These are phyloP conservation scores for Rhizopogon salebrosus DNA, from an alignment of 768 basidiomycete genomes.

Conservation along the genomic window DNA sequence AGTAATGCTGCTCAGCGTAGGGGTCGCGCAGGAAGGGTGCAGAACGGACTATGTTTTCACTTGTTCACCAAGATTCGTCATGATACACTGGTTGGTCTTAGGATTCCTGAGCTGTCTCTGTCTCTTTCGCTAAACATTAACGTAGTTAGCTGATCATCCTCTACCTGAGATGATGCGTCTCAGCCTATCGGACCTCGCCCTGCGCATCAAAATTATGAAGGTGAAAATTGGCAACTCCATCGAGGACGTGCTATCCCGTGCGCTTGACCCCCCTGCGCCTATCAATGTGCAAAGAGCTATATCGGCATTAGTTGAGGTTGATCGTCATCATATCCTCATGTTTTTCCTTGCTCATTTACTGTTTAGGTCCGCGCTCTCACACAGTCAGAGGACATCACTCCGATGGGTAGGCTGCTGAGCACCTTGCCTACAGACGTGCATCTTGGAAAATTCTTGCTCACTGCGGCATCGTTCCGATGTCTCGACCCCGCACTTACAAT, in stretches of 20 bases:
- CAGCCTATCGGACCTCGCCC: constrained; percentile 85
- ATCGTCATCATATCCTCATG: constrained; percentile 6
- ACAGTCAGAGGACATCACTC: constrained; percentile 82
- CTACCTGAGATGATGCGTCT: constrained; percentile 94
- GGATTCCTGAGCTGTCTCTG: background rate
- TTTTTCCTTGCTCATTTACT: constrained; percentile 2
- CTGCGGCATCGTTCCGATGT: constrained; percentile 80
- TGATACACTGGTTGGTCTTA: constrained; percentile 59
- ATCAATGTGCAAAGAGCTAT: constrained; percentile 90
- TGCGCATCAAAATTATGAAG: constrained; percentile 92
- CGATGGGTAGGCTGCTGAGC: constrained; percentile 86
- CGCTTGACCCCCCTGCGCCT: constrained; percentile 82
- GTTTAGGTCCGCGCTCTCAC: constrained; percentile 81
- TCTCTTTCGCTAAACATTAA: constrained; percentile 1
- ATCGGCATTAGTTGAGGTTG: constrained; percentile 82
- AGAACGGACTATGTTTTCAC: constrained; percentile 87
- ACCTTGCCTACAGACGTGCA: constrained; percentile 95
- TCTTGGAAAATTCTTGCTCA: constrained; percentile 87
- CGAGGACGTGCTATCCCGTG: constrained; percentile 82
- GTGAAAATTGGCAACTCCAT: constrained; percentile 80
- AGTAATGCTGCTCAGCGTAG: constrained; percentile 89
- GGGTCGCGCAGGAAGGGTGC: constrained; percentile 90
- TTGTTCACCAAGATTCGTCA: constrained; percentile 87
- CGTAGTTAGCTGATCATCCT: constrained; percentile 82
- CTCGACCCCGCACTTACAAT: constrained; percentile 96